Evolutionary conservation across 352 stramenopile species (phyloP).

Genomic region (Globisporangium nagaii): DNA sequence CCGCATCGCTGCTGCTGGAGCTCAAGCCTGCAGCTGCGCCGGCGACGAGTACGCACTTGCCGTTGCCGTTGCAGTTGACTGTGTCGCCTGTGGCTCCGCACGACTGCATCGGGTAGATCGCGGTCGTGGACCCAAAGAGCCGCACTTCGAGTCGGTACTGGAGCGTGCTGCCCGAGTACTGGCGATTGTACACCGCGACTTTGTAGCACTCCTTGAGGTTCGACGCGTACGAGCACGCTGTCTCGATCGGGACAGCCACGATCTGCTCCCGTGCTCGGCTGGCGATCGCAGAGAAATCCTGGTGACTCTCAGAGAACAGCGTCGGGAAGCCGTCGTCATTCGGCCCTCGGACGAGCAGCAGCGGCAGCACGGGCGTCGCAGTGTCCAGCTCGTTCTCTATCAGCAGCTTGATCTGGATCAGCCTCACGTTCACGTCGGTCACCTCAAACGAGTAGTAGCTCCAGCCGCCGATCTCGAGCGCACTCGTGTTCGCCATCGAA

Average conservation of each 20-base stretch:
- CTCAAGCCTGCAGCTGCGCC: background rate
- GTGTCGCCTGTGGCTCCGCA: conserved; percentile 16
- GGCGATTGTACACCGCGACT: conserved; percentile 58
- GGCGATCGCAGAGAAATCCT: conserved; percentile 45
- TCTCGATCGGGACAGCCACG: conserved; percentile 40
- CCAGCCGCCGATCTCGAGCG: conserved; percentile 46
- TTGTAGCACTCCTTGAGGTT: conserved; percentile 60
- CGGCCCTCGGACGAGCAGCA: conserved; percentile 53
- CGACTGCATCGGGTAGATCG: conserved; percentile 15
- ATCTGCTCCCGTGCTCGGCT: conserved; percentile 18
- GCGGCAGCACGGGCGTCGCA: conserved; percentile 35
- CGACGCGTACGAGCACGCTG: conserved; percentile 28
- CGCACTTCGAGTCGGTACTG: conserved; percentile 37
- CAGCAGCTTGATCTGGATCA: conserved; percentile 40
- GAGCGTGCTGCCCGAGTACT: conserved; percentile 38
- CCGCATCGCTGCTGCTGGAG: background rate
- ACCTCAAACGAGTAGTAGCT: conserved; percentile 68
- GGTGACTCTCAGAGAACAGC: conserved; percentile 29
- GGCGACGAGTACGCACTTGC: conserved; percentile 37
- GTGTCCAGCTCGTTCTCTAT: conserved; percentile 38
- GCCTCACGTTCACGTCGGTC: conserved; percentile 24
- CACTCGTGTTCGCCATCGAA: conserved; percentile 12
- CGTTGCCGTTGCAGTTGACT: conserved; percentile 44
- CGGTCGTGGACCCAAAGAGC: conserved; percentile 20
- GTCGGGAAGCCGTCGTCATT: conserved; percentile 49